These are phyloP conservation scores for Leptographium procerum DNA, from an alignment of 2,329 filamentous ascomycete genomes.

Conservation along the genomic window DNA sequence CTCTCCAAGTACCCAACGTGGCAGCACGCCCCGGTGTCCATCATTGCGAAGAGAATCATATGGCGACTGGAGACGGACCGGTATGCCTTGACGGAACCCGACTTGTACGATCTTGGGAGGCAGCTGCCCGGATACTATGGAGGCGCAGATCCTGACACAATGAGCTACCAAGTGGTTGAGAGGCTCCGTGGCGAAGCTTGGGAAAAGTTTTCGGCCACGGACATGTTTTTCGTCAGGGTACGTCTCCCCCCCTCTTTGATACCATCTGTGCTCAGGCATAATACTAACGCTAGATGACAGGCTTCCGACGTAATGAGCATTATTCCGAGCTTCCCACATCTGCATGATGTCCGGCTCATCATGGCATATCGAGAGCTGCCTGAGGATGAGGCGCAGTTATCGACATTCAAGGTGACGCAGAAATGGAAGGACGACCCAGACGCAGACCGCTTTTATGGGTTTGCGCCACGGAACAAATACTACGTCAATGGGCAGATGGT, in stretches of 20 bases:
- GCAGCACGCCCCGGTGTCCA: conserved; percentile 42
- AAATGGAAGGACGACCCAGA: conserved; percentile 53
- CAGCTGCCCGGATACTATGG: conserved; percentile 42
- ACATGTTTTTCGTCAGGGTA: conserved; percentile 60
- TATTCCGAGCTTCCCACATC: conserved; percentile 45
- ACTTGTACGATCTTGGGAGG: conserved; percentile 39
- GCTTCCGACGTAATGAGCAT: conserved; percentile 51
- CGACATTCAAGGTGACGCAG: conserved; percentile 28
- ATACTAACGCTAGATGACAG: conserved; percentile 23
- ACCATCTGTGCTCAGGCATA: too few species aligned
- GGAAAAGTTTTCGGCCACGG: conserved; percentile 42
- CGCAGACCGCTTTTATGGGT: conserved; percentile 36
- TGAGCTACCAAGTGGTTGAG: conserved; percentile 32
- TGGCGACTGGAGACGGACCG: conserved; percentile 47
- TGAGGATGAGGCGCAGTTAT: conserved; percentile 34
- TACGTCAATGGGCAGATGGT: conserved; percentile 45
- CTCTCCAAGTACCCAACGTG: conserved; percentile 50
- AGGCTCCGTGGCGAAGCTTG: conserved; percentile 37
- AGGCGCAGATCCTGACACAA: conserved; percentile 29
- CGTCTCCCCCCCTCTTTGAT: conserved; percentile 13
- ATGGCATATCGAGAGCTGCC: conserved; percentile 50
- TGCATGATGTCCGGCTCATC: conserved; percentile 41
- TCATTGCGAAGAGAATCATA: conserved; percentile 44
- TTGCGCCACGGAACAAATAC: conserved; percentile 46
- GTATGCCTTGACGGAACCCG: conserved; percentile 41